Evolutionary conservation across 164 flowering plant genomes (phyloP).

Genomic region (Hamamelis virginiana): DNA sequence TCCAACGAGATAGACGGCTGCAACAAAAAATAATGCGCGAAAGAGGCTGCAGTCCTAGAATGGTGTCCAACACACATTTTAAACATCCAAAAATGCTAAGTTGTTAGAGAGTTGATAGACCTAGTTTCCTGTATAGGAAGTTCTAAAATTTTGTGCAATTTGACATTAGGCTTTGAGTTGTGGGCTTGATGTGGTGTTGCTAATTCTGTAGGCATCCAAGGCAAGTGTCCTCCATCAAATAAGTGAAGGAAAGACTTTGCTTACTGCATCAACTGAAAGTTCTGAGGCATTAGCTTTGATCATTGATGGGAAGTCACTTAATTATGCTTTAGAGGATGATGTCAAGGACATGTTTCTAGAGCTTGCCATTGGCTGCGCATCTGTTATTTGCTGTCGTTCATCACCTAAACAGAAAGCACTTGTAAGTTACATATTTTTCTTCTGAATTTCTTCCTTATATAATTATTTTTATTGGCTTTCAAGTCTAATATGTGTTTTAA

Average conservation of each 20-base stretch:
- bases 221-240: conserved; percentile 41
- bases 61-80: too few species aligned
- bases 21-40: too few species aligned
- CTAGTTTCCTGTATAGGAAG: background rate
- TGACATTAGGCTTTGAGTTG: background rate
- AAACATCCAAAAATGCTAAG: too few species aligned
- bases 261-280: conserved; percentile 26
- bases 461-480: too few species aligned
- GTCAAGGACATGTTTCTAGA: conserved; percentile 46
- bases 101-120: background rate
- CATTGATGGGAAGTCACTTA: conserved; percentile 58
- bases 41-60: too few species aligned
- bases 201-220: conserved; percentile 38
- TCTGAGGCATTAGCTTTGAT: conserved; percentile 55
- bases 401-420: conserved; percentile 70
- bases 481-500: too few species aligned
- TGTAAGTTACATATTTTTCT: conserved; percentile 24
- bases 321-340: conserved; percentile 52
- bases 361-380: conserved; percentile 58
- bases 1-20: too few species aligned
- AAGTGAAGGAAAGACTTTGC: conserved; percentile 28
- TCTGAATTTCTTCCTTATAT: background rate
- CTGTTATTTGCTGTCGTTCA: conserved; percentile 61
- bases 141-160: background rate
- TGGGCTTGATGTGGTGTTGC: background rate